Base-by-base conservation (phyloP, 371 early-diverging fungal species). In the Mortierella sp. region DNA sequence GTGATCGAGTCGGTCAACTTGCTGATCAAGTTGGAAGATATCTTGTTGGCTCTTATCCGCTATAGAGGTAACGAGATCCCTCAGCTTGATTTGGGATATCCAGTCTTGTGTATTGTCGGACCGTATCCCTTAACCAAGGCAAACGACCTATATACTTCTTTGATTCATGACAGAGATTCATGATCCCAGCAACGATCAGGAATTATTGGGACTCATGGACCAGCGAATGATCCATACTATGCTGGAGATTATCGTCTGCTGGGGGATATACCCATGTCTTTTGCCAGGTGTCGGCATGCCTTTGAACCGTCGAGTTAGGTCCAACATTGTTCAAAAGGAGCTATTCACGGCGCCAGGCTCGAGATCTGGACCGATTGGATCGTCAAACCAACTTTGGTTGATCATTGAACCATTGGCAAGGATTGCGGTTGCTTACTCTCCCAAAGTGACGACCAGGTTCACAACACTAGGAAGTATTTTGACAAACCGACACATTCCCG, bases 261-360 rank as follows among this genome's bases (percentile, higher is more conserved):
- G 91, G 91, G 91, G 91, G 6, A 74, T 89, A 2, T 87, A 86
- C 64, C 91, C 92, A 9, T 85, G 83, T 44, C 77, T 91, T 37
- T 51, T 85, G 25, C 83, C 87, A 0, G 92, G 92, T 5, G 87
- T 90, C 0, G 91, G 92, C 0, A 84, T 91, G 40, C 89, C 90
- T 1, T 59, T 91, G 34, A 80, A 82, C 6, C 86, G 87, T 49
- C 81, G 92, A 28, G 81, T 88, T 4, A 48, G 78, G 22, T 82
- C 85, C 25, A 73, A 82, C 28, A 80, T 79, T 25, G 72, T 65
- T 21, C 81, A 79, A 51, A 71, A 56, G 55, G 70, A 70, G 2
- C 54, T 66, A 13, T 65, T 62, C 27, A 29, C 56, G 34, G 34
- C 34, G n/a, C n/a, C n/a, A 34, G 10, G 34, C 34, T 34, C 34